phyloP scores from a whole-genome alignment of 2,329 filamentous ascomycete genomes.

The Xylariaceae sp. region DNA sequence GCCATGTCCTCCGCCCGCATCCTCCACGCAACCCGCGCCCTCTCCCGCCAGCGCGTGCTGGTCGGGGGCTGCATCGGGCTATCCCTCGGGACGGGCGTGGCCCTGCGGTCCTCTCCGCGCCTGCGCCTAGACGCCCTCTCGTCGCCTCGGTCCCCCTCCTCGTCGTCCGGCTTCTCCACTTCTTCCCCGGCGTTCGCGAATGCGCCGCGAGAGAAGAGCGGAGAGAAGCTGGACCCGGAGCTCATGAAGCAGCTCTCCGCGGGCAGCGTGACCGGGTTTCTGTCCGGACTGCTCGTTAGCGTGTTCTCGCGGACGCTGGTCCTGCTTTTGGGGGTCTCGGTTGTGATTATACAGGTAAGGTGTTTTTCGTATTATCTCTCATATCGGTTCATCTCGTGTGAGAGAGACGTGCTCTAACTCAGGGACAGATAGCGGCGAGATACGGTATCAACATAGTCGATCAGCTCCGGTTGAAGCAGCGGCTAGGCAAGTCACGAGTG shows the following conservation, averaged over 20 bases:
- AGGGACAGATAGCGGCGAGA: conserved; percentile 39
- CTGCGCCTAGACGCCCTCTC: conserved; percentile 27
- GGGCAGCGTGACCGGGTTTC: conserved; percentile 62
- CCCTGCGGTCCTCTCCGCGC: conserved; percentile 26
- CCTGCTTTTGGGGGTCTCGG: conserved; percentile 67
- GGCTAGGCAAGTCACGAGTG: conserved; percentile 47
- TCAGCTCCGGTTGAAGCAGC: conserved; percentile 41
- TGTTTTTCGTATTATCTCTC: conserved; percentile 2
- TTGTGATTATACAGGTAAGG: conserved; percentile 69
- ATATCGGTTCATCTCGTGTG: background rate
- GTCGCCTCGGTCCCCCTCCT: background rate
- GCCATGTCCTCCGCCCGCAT: conserved; percentile 34
- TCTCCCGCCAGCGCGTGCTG: conserved; percentile 33
- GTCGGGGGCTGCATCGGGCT: conserved; percentile 45
- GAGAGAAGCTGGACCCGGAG: conserved; percentile 39
- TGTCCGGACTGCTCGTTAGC: conserved; percentile 68
- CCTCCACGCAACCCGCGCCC: conserved; percentile 18
- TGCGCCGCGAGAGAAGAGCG: conserved; percentile 18
- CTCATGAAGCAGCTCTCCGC: conserved; percentile 58
- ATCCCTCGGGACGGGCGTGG: conserved; percentile 41
- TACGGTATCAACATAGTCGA: conserved; percentile 43
- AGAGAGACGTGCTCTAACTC: conserved; percentile 6
- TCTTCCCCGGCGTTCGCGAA: conserved; percentile 26
- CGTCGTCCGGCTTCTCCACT: conserved; percentile 19
- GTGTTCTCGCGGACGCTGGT: conserved; percentile 75